phyloP scores from a whole-genome alignment of 306 rosid genomes.

The Betula pendula region DNA sequence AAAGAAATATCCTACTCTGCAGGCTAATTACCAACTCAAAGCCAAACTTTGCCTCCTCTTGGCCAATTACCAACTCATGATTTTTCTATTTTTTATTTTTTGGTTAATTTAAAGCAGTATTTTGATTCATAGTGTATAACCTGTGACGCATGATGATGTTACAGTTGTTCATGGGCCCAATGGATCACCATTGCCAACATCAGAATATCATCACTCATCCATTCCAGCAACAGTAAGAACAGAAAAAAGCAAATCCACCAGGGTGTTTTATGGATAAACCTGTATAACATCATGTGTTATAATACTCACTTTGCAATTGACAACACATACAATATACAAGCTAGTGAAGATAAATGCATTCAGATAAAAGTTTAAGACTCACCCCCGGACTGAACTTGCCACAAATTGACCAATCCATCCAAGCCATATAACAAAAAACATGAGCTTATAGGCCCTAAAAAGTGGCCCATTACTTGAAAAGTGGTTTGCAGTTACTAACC shows the following conservation, averaged over 20 bases:
- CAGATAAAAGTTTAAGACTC: conserved; percentile 27
- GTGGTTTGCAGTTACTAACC: no score
- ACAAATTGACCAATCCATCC: conserved; percentile 78
- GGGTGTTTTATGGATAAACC: background rate
- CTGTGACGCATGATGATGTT: conserved; percentile 7
- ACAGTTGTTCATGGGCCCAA: conserved; percentile 91
- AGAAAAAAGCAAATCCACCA: no score
- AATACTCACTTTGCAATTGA: conserved; percentile 1
- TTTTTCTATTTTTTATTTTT: no score
- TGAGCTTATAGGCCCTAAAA: no score
- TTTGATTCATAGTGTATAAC: background rate
- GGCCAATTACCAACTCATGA: background rate
- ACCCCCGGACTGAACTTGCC: conserved; percentile 74
- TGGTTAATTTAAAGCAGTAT: background rate
- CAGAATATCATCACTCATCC: conserved; percentile 88
- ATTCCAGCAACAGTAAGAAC: conserved; percentile 87
- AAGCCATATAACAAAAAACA: no score
- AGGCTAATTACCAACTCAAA: no score
- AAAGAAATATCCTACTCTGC: background rate
- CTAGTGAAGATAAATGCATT: background rate
- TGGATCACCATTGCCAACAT: conserved; percentile 70
- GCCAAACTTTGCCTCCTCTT: background rate
- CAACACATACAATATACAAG: background rate
- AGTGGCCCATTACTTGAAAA: no score
- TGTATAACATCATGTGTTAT: background rate